Conservation (phyloP, 441 rosid genomes). For the Eruca vesicaria region DNA sequence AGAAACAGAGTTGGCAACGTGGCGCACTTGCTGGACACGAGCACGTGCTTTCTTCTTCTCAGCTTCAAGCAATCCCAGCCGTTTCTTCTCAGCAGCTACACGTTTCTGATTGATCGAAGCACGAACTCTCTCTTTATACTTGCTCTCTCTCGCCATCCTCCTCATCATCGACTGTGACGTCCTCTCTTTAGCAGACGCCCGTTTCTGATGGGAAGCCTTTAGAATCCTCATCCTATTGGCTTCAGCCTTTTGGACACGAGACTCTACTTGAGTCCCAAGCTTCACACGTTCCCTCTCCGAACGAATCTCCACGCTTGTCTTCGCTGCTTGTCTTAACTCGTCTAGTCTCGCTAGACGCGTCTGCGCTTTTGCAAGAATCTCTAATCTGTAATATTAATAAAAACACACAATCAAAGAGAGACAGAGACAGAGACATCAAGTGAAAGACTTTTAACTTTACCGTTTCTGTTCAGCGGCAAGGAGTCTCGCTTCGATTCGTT, state of each 20-base stretch:
- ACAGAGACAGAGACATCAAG: not conserved
- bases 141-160: constrained; percentile 82
- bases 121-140: constrained; percentile 81
- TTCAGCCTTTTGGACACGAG: constrained; percentile 85
- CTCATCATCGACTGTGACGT: constrained; percentile 75
- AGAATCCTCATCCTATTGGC: constrained; percentile 87
- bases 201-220: constrained; percentile 72
- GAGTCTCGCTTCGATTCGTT: constrained; percentile 91
- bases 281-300: constrained; percentile 77
- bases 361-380: constrained; percentile 79
- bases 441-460: constrained; percentile 34
- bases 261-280: constrained; percentile 82
- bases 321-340: constrained; percentile 93
- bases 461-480: constrained; percentile 94
- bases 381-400: constrained; percentile 48
- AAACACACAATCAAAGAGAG: not conserved
- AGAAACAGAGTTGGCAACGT: constrained; percentile 70
- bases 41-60: constrained; percentile 87
- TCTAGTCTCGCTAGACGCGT: constrained; percentile 83
- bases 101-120: constrained; percentile 92
- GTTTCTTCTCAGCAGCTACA: constrained; percentile 90
- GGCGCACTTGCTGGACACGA: constrained; percentile 69
- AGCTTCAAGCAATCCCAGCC: constrained; percentile 82
- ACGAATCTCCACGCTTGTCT: constrained; percentile 74
- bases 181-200: constrained; percentile 82